phyloP scores from a whole-genome alignment of 495 filamentous ascomycete species.

The Penicillium bovifimosum region DNA sequence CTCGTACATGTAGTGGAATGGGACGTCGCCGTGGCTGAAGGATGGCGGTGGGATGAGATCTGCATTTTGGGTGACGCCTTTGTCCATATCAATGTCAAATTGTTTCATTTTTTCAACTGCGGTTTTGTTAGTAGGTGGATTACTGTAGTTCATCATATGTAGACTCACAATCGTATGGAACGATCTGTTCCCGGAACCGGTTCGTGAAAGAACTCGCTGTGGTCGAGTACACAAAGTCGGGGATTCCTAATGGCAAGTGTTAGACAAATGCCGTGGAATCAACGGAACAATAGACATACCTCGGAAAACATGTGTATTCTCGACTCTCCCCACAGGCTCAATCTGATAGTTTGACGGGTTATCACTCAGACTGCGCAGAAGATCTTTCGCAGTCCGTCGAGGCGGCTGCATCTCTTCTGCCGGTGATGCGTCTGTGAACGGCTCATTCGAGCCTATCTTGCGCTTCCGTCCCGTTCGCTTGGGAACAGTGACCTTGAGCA shows the following conservation, averaged over 20 bases:
- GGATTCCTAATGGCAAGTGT: slow-evolving; percentile 36
- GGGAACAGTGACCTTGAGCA: slow-evolving; percentile 82
- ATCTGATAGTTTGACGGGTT: slow-evolving; percentile 63
- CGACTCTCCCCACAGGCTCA: slow-evolving; percentile 66
- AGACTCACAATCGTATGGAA: slow-evolving; percentile 57
- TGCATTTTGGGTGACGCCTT: slow-evolving; percentile 50
- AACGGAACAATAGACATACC: slow-evolving; percentile 32
- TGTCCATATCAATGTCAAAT: slow-evolving; percentile 65
- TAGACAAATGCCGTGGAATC: neutral
- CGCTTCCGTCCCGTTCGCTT: slow-evolving; percentile 80
- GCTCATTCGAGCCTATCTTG: slow-evolving; percentile 64
- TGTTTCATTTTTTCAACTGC: slow-evolving; percentile 62
- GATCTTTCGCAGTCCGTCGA: slow-evolving; percentile 27
- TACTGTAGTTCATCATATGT: neutral
- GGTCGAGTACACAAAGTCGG: slow-evolving; percentile 75
- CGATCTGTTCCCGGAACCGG: slow-evolving; percentile 57
- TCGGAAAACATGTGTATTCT: slow-evolving; percentile 81
- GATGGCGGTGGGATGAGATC: slow-evolving; percentile 77
- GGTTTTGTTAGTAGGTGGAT: slow-evolving; percentile 2
- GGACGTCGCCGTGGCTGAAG: slow-evolving; percentile 60
- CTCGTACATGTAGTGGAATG: slow-evolving; percentile 57
- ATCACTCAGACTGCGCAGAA: slow-evolving; percentile 65
- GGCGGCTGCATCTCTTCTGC: slow-evolving; percentile 1
- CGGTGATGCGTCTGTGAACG: slow-evolving; percentile 42
- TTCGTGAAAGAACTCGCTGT: slow-evolving; percentile 55